These are phyloP conservation scores for Globisporangium parvum DNA, from an alignment of 352 stramenopile genomes.

Conservation along the genomic window DNA sequence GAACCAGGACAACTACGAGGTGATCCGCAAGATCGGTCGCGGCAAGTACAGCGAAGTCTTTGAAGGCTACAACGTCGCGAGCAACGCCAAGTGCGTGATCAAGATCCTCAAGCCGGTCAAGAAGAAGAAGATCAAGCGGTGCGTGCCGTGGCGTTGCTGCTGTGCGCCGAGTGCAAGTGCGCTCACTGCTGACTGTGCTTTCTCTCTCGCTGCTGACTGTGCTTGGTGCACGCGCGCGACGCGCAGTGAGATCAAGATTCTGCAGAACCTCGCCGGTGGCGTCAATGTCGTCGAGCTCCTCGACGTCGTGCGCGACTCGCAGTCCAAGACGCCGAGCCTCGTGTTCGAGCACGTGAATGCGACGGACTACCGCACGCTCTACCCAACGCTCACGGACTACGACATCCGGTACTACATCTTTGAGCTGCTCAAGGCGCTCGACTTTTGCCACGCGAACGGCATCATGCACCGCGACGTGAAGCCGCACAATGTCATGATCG, in stretches of 20 bases:
- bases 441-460: conserved; percentile 99
- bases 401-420: conserved; percentile 99
- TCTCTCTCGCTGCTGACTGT: not conserved
- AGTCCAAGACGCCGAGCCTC: conserved; percentile 97
- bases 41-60: conserved; percentile 99
- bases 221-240: no score
- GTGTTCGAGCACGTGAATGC: conserved; percentile 99
- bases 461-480: conserved; percentile 99
- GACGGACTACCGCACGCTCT: conserved; percentile 99
- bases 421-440: conserved; percentile 93
- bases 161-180: not conserved
- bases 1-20: conserved; percentile 99
- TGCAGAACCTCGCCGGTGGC: conserved; percentile 98
- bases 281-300: conserved; percentile 99
- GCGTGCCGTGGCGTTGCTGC: conserved; percentile 6
- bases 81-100: conserved; percentile 97
- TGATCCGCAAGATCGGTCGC: conserved; percentile 98
- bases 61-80: conserved; percentile 96
- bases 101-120: conserved; percentile 99
- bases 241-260: conserved; percentile 97
- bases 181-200: not conserved
- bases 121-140: conserved; percentile 99
- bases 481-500: conserved; percentile 91
- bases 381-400: conserved; percentile 97
- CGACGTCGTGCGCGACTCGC: conserved; percentile 97